Percentiles rank a stretch among this genome's conserved stretches.
These are phyloP conservation scores for Colletotrichum noveboracense DNA, from an alignment of 2,329 filamentous ascomycete genomes.

Conservation along the genomic window DNA sequence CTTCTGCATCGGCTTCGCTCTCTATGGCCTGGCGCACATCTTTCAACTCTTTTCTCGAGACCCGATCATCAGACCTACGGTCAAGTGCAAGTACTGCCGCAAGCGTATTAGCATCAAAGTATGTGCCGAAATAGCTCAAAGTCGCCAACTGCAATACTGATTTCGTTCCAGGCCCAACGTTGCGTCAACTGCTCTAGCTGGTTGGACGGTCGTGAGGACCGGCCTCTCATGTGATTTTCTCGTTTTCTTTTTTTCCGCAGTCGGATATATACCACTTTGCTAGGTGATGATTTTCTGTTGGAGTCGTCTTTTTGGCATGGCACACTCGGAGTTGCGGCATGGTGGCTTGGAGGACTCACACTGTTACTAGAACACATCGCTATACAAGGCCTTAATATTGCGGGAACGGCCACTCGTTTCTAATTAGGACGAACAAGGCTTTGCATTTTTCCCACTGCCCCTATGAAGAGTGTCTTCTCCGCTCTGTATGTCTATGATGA, in stretches of 20 bases:
- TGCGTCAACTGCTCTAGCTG: conserved; percentile 58
- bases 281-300: neutral
- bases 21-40: conserved; percentile 67
- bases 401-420: neutral
- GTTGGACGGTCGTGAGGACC: conserved; percentile 55
- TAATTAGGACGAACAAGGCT: neutral
- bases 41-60: conserved; percentile 69
- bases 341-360: neutral
- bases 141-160: neutral
- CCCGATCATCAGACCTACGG: conserved; percentile 72
- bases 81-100: conserved; percentile 72
- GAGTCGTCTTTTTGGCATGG: neutral
- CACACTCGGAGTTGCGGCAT: neutral
- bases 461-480: neutral
- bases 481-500: neutral
- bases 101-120: conserved; percentile 70
- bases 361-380: neutral
- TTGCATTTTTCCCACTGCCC: neutral
- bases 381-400: neutral
- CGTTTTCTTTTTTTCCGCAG: neutral
- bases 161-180: conserved; percentile 39
- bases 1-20: conserved; percentile 65
- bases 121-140: conserved; percentile 20
- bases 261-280: neutral
- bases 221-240: neutral